These are phyloP conservation scores for Pinus tabuliformis DNA, from an alignment of 75 land plant species.

Conservation along the genomic window DNA sequence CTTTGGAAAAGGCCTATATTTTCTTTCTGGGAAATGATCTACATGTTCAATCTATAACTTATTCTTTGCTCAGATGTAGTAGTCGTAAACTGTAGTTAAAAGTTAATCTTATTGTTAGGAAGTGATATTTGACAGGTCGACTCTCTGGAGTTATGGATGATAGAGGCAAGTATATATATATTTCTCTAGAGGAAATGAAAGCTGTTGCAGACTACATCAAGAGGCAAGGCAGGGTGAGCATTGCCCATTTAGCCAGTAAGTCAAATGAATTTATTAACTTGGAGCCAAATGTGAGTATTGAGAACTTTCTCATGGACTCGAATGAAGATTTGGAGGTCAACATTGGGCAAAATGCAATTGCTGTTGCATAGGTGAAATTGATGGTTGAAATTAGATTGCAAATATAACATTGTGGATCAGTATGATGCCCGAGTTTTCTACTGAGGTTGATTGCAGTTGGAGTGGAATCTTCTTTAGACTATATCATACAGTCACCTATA, in stretches of 20 bases:
- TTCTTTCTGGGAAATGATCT: not conserved
- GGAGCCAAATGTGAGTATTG: conserved; percentile 68
- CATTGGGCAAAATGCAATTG: too few relatives aligned
- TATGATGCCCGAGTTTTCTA: too few relatives aligned
- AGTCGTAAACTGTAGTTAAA: not conserved
- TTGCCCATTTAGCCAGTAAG: conserved; percentile 89
- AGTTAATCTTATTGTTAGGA: not conserved
- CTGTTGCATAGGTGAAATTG: too few relatives aligned
- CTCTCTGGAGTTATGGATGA: conserved; percentile 99
- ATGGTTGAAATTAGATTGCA: too few relatives aligned
- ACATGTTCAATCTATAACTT: not conserved
- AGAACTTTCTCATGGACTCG: conserved; percentile 10
- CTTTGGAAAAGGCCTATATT: not conserved
- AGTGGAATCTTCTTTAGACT: too few relatives aligned
- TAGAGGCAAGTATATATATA: conserved; percentile 95
- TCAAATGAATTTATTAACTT: conserved; percentile 97
- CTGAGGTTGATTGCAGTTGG: too few relatives aligned
- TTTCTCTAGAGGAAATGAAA: conserved; percentile 94
- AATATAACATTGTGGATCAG: too few relatives aligned
- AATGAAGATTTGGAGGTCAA: conserved; percentile 1
- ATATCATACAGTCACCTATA: too few relatives aligned
- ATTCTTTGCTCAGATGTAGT: not conserved
- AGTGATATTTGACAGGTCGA: conserved; percentile 48
- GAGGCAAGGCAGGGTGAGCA: conserved; percentile 89
- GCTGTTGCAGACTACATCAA: conserved; percentile 98